These are phyloP conservation scores for Bretschneidera sinensis DNA, from an alignment of 345 rosid genomes.

Conservation along the genomic window DNA sequence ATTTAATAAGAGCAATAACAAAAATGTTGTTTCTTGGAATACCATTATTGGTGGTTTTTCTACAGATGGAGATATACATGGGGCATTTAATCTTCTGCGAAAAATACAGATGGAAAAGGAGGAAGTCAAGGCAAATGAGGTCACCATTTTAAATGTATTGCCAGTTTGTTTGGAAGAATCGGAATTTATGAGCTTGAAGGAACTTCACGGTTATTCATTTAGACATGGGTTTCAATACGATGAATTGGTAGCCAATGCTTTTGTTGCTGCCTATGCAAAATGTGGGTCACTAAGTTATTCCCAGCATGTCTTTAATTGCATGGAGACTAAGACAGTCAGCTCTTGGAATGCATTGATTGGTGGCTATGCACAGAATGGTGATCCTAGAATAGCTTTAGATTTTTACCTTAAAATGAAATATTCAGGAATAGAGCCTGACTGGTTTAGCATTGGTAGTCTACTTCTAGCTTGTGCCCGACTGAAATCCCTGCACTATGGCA, in stretches of 20 bases:
- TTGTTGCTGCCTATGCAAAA: conserved; percentile 56
- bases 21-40: conserved; percentile 76
- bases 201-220: conserved; percentile 54
- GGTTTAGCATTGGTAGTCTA: conserved; percentile 48
- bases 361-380: conserved; percentile 47
- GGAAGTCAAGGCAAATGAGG: conserved; percentile 46
- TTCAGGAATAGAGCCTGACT: conserved; percentile 41
- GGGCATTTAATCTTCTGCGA: conserved; percentile 37
- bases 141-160: conserved; percentile 52
- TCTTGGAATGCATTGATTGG: conserved; percentile 72
- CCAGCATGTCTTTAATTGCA: conserved; percentile 34
- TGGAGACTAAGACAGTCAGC: conserved; percentile 40
- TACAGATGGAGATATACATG: conserved; percentile 32
- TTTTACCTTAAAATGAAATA: conserved; percentile 36
- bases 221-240: conserved; percentile 38
- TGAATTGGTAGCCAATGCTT: conserved; percentile 51
- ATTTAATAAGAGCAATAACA: conserved; percentile 34
- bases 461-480: conserved; percentile 50
- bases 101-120: conserved; percentile 36
- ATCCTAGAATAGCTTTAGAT: conserved; percentile 43
- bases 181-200: conserved; percentile 42
- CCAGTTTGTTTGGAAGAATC: conserved; percentile 47
- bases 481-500: conserved; percentile 42
- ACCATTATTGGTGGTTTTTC: conserved; percentile 86
- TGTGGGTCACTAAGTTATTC: conserved; percentile 36